phyloP scores from a whole-genome alignment of 1,284 basidiomycete genomes.

The Vanrija sp. region DNA sequence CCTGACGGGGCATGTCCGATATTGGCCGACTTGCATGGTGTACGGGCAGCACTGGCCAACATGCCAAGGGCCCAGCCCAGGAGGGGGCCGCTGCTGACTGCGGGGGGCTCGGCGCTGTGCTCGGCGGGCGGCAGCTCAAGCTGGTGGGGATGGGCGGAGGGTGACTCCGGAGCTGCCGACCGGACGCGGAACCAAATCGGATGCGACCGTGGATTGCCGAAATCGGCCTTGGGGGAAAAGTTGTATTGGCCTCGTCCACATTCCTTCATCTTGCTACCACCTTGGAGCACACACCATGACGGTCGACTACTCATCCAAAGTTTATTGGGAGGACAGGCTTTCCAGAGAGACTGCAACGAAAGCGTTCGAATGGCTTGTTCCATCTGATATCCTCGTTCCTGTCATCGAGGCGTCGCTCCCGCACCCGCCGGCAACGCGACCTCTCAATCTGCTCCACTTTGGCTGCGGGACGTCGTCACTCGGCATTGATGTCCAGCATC shows the following conservation, averaged over 20 bases:
- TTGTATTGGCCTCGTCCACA: too few species aligned
- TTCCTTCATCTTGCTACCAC: too few species aligned
- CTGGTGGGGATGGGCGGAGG: too few species aligned
- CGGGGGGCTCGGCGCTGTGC: too few species aligned
- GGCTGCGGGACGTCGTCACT: constrained; percentile 39
- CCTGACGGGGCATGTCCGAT: too few species aligned
- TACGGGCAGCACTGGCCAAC: too few species aligned
- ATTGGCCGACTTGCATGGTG: neutral
- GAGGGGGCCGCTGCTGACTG: too few species aligned
- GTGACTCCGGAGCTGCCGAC: too few species aligned
- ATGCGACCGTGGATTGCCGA: neutral
- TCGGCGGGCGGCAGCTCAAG: too few species aligned
- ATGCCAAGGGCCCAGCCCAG: too few species aligned
- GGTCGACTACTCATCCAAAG: constrained; percentile 34
- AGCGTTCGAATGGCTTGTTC: constrained; percentile 41
- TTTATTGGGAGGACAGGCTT: constrained; percentile 40
- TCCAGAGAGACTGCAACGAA: constrained; percentile 9
- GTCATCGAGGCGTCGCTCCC: constrained; percentile 9
- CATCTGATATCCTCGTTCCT: constrained; percentile 21
- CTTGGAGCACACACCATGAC: neutral
- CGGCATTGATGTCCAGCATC: constrained; percentile 14
- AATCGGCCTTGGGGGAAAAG: neutral
- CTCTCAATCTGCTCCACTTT: constrained; percentile 29
- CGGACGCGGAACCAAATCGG: too few species aligned
- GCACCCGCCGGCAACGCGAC: too few species aligned